A percentile compares a stretch with the other conserved stretches of the same genome.
phyloP scores from a whole-genome alignment of 2,329 filamentous ascomycete species.

The Aspergillus candidus region DNA sequence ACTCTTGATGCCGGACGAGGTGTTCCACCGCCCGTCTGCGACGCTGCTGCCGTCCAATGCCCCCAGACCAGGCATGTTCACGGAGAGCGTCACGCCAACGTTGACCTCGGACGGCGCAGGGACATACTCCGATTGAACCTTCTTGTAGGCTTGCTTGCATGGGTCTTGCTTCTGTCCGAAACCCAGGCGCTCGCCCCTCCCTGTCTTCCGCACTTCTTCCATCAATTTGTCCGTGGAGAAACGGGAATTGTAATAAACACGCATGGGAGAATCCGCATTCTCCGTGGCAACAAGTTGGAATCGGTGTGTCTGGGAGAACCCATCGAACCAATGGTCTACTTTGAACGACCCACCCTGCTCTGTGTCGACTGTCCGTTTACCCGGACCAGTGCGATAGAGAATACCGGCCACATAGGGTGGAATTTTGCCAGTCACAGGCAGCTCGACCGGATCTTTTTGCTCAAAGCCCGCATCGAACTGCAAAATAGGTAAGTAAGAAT shows the following conservation, averaged over 20 bases:
- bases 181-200: slow-evolving; percentile 51
- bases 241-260: slow-evolving; percentile 66
- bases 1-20: slow-evolving; percentile 39
- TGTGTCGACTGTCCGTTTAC: slow-evolving; percentile 57
- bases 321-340: slow-evolving; percentile 75
- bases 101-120: slow-evolving; percentile 52
- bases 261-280: slow-evolving; percentile 25
- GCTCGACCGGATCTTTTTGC: slow-evolving; percentile 57
- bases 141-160: slow-evolving; percentile 66
- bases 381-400: slow-evolving; percentile 69
- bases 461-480: slow-evolving; percentile 65
- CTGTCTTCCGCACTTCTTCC: slow-evolving; percentile 54
- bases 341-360: slow-evolving; percentile 53
- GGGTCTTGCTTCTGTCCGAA: slow-evolving; percentile 71
- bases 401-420: slow-evolving; percentile 65
- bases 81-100: slow-evolving; percentile 59
- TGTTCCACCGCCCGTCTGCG: slow-evolving; percentile 18
- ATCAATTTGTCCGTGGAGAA: slow-evolving; percentile 60
- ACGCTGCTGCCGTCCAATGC: slow-evolving; percentile 9
- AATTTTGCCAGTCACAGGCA: slow-evolving; percentile 60
- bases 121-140: slow-evolving; percentile 42
- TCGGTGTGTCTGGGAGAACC: slow-evolving; percentile 62
- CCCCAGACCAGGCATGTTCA: slow-evolving; percentile 57
- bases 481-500: slow-evolving; percentile 1
- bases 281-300: slow-evolving; percentile 58